Percentiles rank a stretch among this genome's conserved stretches.
These are phyloP conservation scores for Dioscorea cayenensis DNA, from an alignment of 116 monocot species.

Conservation along the genomic window DNA sequence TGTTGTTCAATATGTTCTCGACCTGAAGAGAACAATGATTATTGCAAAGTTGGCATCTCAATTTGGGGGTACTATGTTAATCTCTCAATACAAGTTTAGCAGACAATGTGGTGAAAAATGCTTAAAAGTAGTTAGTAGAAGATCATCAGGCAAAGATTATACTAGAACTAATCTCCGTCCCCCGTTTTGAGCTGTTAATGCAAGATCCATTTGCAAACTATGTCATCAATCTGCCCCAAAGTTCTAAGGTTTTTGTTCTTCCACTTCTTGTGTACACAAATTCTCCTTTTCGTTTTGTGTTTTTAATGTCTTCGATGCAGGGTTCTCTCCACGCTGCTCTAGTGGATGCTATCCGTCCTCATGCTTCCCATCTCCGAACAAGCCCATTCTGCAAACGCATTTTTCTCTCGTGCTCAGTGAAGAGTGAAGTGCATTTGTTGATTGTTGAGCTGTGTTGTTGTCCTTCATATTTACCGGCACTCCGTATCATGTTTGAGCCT, in stretches of 20 bases:
- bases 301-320: slow-evolving; percentile 2
- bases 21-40: slow-evolving; percentile 11
- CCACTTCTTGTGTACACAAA: background rate
- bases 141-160: slow-evolving; percentile 25
- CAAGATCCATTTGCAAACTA: slow-evolving; percentile 63
- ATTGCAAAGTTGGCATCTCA: slow-evolving; percentile 25
- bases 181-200: slow-evolving; percentile 31
- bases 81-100: slow-evolving; percentile 54
- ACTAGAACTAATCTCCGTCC: slow-evolving; percentile 32
- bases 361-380: slow-evolving; percentile 13
- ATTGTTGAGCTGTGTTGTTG: slow-evolving; percentile 7
- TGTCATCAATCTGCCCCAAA: slow-evolving; percentile 45
- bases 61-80: slow-evolving; percentile 39
- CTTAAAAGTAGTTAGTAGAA: slow-evolving; percentile 32
- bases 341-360: slow-evolving; percentile 16
- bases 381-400: slow-evolving; percentile 26
- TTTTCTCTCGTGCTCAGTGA: slow-evolving; percentile 11
- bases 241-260: slow-evolving; percentile 1
- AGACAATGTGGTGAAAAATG: slow-evolving; percentile 77
- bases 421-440: slow-evolving; percentile 11
- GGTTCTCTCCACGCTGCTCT: slow-evolving; percentile 10
- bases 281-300: too few relatives aligned
- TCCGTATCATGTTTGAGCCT: background rate
- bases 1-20: slow-evolving; percentile 1
- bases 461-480: background rate